Percentiles rank a stretch among this genome's conserved stretches.
phyloP scores from a whole-genome alignment of 495 filamentous ascomycete genomes.

The Penicillium psychrofluorescens region DNA sequence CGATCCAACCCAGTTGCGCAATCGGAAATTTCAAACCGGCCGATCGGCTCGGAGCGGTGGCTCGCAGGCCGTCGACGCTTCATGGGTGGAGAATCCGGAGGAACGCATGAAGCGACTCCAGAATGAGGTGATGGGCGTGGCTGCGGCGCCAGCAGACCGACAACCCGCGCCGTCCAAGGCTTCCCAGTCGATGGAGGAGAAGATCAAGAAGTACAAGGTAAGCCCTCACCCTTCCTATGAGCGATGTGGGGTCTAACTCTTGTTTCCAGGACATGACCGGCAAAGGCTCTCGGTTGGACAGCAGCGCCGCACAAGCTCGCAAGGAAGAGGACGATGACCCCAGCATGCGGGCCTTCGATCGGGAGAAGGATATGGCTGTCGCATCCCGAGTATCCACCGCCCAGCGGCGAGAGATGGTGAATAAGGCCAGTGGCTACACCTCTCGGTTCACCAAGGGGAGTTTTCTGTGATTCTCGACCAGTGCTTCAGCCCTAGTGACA shows the following conservation, averaged over 20 bases:
- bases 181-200: slow-evolving; percentile 30
- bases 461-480: slow-evolving; percentile 26
- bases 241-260: neutral
- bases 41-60: slow-evolving; percentile 43
- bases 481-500: too few species aligned
- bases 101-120: slow-evolving; percentile 74
- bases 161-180: slow-evolving; percentile 7
- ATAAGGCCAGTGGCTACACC: slow-evolving; percentile 74
- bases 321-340: slow-evolving; percentile 93
- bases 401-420: slow-evolving; percentile 73
- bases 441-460: slow-evolving; percentile 74
- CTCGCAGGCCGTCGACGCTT: slow-evolving; percentile 39
- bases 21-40: slow-evolving; percentile 77
- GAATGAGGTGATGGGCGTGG: slow-evolving; percentile 78
- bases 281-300: slow-evolving; percentile 55
- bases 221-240: slow-evolving; percentile 4
- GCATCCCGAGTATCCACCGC: slow-evolving; percentile 64
- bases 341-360: slow-evolving; percentile 79
- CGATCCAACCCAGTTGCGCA: slow-evolving; percentile 77
- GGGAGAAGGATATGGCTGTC: slow-evolving; percentile 87
- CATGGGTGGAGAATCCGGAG: slow-evolving; percentile 92
- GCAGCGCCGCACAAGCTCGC: slow-evolving; percentile 40
- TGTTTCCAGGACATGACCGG: slow-evolving; percentile 47
- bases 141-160: slow-evolving; percentile 3
- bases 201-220: slow-evolving; percentile 55